phyloP scores from a whole-genome alignment of 2,329 filamentous ascomycete genomes.

The Fusarium sp. region DNA sequence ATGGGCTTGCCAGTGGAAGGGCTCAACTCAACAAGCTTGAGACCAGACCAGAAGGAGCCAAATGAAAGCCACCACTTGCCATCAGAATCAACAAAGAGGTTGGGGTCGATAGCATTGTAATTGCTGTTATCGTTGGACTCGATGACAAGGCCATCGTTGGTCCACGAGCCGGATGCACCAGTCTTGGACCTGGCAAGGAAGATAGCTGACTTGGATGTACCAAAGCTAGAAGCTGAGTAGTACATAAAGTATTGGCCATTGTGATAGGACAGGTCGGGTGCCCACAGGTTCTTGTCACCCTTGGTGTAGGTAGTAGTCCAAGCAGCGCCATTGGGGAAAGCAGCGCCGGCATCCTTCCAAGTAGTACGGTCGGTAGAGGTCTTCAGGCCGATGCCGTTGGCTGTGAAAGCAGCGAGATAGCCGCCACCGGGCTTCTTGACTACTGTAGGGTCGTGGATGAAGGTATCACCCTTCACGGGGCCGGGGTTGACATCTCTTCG shows the following conservation, averaged over 20 bases:
- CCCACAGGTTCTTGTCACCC: constrained; percentile 57
- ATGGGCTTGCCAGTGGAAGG: constrained; percentile 47
- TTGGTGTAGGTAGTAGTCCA: constrained; percentile 52
- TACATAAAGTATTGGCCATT: constrained; percentile 53
- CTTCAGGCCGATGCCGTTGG: constrained; percentile 50
- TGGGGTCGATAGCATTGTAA: constrained; percentile 53
- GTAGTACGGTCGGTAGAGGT: constrained; percentile 52
- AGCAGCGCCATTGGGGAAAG: constrained; percentile 51
- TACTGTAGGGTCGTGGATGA: constrained; percentile 50
- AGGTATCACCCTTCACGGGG: constrained; percentile 45
- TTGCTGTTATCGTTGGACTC: constrained; percentile 41
- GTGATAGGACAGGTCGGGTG: constrained; percentile 66
- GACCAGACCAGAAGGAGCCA: constrained; percentile 53
- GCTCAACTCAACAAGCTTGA: constrained; percentile 51
- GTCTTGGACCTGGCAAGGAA: constrained; percentile 52
- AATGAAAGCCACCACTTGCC: constrained; percentile 53
- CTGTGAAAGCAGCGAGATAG: constrained; percentile 50
- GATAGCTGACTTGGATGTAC: constrained; percentile 49
- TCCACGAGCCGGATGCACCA: constrained; percentile 51
- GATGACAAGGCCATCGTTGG: constrained; percentile 50
- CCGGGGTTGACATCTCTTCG: constrained; percentile 40
- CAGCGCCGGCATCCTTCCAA: constrained; percentile 51
- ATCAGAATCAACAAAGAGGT: constrained; percentile 48
- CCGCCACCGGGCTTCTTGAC: constrained; percentile 49
- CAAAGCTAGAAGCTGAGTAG: constrained; percentile 53